Base-by-base conservation (phyloP, 352 stramenopile species). In the Pythium monospermum region DNA sequence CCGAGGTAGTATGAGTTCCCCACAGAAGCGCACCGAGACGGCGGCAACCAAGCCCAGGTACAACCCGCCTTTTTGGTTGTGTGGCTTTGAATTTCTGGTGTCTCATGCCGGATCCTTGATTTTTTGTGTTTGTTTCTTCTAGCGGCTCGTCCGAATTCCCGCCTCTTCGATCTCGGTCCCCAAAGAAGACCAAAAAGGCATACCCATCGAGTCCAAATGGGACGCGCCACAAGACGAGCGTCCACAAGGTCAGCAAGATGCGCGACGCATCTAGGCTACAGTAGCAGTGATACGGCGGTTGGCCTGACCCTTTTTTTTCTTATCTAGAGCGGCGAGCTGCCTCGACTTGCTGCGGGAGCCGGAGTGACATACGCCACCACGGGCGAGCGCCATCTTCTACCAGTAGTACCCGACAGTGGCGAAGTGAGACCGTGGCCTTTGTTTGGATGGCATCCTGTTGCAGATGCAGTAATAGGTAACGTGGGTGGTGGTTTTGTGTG, bases 401-500 rank as follows among this genome's bases (percentile, higher is more conserved):
- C 46, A 0, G 50, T 68, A 54, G 47, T 69, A 28, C 55, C 74
- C n/a, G 76, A 84, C 21, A 71, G 61, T 12, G 73, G 76, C 2
- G 73, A 87, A 69, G 75, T 83, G 58, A 22, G 32, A 49, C 28
- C 22, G 26, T 13, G 12, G 6, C n/a, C 3, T 21, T 19, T n/a
- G n/a, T n/a, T n/a, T n/a, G n/a, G n/a, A n/a, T n/a, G n/a, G n/a
- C n/a, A n/a, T n/a, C n/a, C n/a, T n/a, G n/a, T n/a, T n/a, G n/a
- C n/a, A n/a, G n/a, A n/a, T n/a, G n/a, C n/a, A n/a, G n/a, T n/a
- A n/a, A n/a, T n/a, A 16, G 6, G 1, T 13, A 15, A 6, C 16
- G 5, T 33, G 11, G 12, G 32, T 25, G 12, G 21, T 13, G 11
- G 8, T 35, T 18, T 27, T 3, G 18, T 35, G 21, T 47, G 6